Conservation (phyloP, 2,329 filamentous ascomycete genomes). For the Alternaria brassicicola region DNA sequence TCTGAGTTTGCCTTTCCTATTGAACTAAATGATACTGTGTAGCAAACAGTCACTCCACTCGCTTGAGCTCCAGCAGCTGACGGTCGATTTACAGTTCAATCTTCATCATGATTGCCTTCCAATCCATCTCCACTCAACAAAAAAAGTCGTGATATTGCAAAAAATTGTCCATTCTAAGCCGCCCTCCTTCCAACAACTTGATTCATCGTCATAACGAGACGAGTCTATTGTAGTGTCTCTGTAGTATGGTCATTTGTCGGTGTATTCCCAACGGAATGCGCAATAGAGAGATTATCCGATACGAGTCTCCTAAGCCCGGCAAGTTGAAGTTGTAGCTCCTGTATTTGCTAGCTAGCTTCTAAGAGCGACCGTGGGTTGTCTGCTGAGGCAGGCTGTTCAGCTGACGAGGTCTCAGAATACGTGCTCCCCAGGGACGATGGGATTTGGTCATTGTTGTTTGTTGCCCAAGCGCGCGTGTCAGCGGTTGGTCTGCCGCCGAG, state of each 20-base stretch:
- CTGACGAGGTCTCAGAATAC: neutral
- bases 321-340: neutral
- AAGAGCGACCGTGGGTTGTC: neutral
- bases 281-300: neutral
- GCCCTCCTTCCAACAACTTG: neutral
- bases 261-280: neutral
- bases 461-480: neutral
- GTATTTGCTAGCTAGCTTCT: neutral
- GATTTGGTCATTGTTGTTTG: neutral
- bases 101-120: neutral
- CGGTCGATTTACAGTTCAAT: neutral
- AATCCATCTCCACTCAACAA: neutral
- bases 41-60: neutral
- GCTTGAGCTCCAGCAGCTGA: neutral
- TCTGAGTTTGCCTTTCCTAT: neutral
- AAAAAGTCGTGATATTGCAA: neutral
- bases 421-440: neutral
- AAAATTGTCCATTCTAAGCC: neutral
- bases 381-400: neutral
- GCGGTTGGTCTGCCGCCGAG: neutral
- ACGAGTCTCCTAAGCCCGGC: neutral
- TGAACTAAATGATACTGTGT: neutral
- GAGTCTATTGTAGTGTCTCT: neutral
- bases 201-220: neutral
- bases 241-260: neutral